A percentile compares a stretch with the other conserved stretches of the same genome.
These are phyloP conservation scores for Ceratocystis papillata DNA, from an alignment of 2,329 filamentous ascomycete genomes.

Conservation along the genomic window DNA sequence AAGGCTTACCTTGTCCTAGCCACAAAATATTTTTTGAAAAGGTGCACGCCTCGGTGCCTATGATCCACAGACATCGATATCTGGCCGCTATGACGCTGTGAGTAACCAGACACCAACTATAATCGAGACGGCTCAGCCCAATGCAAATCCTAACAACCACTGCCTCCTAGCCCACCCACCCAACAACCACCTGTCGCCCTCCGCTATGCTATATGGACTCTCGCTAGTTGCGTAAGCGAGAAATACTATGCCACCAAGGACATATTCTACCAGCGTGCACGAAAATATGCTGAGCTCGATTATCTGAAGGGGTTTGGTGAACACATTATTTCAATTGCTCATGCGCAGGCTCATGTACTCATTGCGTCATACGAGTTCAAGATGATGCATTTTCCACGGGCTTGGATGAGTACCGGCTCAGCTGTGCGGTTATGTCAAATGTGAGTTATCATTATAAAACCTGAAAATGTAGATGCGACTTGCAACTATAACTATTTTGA, in stretches of 20 bases:
- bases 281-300: constrained; percentile 82
- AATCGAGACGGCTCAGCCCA: no score
- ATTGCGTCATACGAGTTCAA: constrained; percentile 85
- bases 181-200: constrained; percentile 78
- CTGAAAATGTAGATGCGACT: background rate
- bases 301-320: constrained; percentile 91
- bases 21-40: constrained; percentile 86
- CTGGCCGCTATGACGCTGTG: constrained; percentile 76
- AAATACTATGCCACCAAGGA: constrained; percentile 71
- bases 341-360: constrained; percentile 75
- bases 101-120: constrained; percentile 27
- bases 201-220: constrained; percentile 91
- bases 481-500: no score
- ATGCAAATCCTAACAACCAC: no score
- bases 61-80: constrained; percentile 83
- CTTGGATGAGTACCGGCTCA: constrained; percentile 84
- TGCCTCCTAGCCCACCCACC: constrained; percentile 51
- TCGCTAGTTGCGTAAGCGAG: constrained; percentile 74
- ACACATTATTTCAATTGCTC: constrained; percentile 70
- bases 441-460: constrained; percentile 37
- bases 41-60: constrained; percentile 70
- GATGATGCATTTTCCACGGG: constrained; percentile 91
- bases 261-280: constrained; percentile 77
- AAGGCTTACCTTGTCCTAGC: constrained; percentile 33
- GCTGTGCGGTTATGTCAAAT: constrained; percentile 75